Base-by-base conservation (phyloP, 371 early-diverging fungal species). In the Fennellomyces sp. region DNA sequence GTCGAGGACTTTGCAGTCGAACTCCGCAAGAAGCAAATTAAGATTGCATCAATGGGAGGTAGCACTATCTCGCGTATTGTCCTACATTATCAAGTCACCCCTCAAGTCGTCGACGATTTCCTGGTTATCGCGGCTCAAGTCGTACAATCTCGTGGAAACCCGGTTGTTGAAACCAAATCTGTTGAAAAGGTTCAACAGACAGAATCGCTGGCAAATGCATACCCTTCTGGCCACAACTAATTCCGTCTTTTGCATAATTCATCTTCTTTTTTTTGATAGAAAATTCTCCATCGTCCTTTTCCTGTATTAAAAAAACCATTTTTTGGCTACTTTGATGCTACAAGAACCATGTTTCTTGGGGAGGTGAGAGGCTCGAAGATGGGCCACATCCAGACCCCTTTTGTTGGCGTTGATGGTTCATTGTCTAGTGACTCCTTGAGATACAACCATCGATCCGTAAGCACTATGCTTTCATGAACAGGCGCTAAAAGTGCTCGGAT, bases 401-500 rank as follows among this genome's bases (percentile, higher is more conserved):
- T 61, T 47, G 50, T 61, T 11, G 31, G 15, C n/a, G 53, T 48
- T 26, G 23, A 36, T 56, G 23, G 56, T 15, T 13, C 49, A 30
- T 8, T 17, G 2, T 12, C 3, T 4, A 70, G 48, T 6, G 65
- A 63, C 41, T 88, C 91, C 31, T 79, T 66, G 35, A 94, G 63
- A 56, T 79, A 90, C 26, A 87, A 53, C 62, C 84, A 90, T 13
- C 95, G 83, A 65, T 94, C 95, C 11, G 91, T 66, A 27, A 93
- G 61, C 19, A 94, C 81, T 68, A 94, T 75, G 50, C 88, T 85
- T 64, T 94, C 95, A 49, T 91, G 70, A 6, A 88, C 72, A n/a
- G 88, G 86, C 1, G 88, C 91, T 10, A 93, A 64, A 66, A 94
- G 67, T 0, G 88, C 84, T 49, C 91, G 66, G 39, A 94, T 65